A percentile compares a stretch with the other conserved stretches of the same genome.
These are phyloP conservation scores for Gastrodia elata DNA, from an alignment of 106 monocot species.

Conservation along the genomic window DNA sequence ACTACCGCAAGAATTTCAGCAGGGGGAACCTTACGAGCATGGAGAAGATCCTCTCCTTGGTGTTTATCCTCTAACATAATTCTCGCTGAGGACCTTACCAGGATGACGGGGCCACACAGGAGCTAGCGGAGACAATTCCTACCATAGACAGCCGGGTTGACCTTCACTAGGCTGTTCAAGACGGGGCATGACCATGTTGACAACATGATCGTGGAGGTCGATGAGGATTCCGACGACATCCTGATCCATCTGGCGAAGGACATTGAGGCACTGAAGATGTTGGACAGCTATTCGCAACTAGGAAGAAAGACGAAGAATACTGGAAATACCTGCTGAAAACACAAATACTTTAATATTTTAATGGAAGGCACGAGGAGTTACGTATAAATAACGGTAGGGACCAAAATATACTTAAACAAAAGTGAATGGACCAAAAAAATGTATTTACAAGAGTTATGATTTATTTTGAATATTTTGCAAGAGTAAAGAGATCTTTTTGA, in stretches of 20 bases:
- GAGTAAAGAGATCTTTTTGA: too few species aligned
- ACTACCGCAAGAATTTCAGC: slow-evolving; percentile 48
- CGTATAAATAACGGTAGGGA: too few species aligned
- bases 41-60: slow-evolving; percentile 32
- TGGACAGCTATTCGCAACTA: too few species aligned
- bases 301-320: too few species aligned
- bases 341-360: too few species aligned
- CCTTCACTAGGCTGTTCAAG: slow-evolving; percentile 67
- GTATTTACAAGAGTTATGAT: too few species aligned
- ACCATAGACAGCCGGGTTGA: slow-evolving; percentile 25
- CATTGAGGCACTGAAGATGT: slow-evolving; percentile 49
- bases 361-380: too few species aligned
- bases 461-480: too few species aligned
- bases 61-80: slow-evolving; percentile 32
- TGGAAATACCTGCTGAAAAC: too few species aligned
- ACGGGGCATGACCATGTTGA: slow-evolving; percentile 27
- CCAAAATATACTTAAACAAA: too few species aligned
- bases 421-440: too few species aligned
- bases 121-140: slow-evolving; percentile 4
- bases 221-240: slow-evolving; percentile 35
- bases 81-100: slow-evolving; percentile 22
- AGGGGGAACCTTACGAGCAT: slow-evolving; percentile 23
- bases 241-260: slow-evolving; percentile 53
- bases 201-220: slow-evolving; percentile 47
- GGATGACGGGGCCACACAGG: slow-evolving; percentile 6